These are phyloP conservation scores for Apiotrichum porosum DNA, from an alignment of 1,284 basidiomycete genomes.

Conservation along the genomic window DNA sequence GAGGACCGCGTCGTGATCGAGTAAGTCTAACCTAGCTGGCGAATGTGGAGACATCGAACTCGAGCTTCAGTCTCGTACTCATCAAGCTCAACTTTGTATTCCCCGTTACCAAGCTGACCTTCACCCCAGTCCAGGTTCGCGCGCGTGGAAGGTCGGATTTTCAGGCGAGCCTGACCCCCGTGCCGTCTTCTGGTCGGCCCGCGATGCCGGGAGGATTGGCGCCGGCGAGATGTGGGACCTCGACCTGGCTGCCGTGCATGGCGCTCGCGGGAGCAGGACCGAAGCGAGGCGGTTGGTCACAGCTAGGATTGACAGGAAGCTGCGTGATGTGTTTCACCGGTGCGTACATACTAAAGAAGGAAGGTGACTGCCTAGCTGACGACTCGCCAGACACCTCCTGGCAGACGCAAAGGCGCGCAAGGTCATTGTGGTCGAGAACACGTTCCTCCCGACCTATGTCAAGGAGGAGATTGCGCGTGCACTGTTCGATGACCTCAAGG, in stretches of 20 bases:
- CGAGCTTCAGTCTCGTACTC: not conserved
- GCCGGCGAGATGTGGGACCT: constrained; percentile 39
- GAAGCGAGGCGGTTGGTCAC: constrained; percentile 70
- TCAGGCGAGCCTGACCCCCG: constrained; percentile 49
- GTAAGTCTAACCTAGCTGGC: too few species aligned
- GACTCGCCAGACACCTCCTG: constrained; percentile 66
- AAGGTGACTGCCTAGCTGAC: constrained; percentile 11
- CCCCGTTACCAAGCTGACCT: too few species aligned
- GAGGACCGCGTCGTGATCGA: constrained; percentile 51
- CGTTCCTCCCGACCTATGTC: constrained; percentile 75
- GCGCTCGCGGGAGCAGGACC: constrained; percentile 47
- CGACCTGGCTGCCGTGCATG: constrained; percentile 27
- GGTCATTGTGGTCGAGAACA: constrained; percentile 85
- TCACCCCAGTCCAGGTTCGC: constrained; percentile 40
- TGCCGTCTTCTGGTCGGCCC: constrained; percentile 37
- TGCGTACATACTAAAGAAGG: constrained; percentile 55
- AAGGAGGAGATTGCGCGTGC: constrained; percentile 82
- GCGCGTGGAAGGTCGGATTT: constrained; percentile 51
- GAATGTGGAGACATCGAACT: too few species aligned
- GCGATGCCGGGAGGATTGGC: constrained; percentile 7
- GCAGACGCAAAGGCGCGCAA: constrained; percentile 91
- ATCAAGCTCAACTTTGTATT: not conserved
- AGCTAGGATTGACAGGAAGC: constrained; percentile 60
- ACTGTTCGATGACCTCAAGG: constrained; percentile 85
- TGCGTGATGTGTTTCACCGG: constrained; percentile 79